Percentiles rank a stretch among this genome's conserved stretches.
These are phyloP conservation scores for Paramecium primaurelia DNA, from an alignment of 73 alveolate species.

Conservation along the genomic window DNA sequence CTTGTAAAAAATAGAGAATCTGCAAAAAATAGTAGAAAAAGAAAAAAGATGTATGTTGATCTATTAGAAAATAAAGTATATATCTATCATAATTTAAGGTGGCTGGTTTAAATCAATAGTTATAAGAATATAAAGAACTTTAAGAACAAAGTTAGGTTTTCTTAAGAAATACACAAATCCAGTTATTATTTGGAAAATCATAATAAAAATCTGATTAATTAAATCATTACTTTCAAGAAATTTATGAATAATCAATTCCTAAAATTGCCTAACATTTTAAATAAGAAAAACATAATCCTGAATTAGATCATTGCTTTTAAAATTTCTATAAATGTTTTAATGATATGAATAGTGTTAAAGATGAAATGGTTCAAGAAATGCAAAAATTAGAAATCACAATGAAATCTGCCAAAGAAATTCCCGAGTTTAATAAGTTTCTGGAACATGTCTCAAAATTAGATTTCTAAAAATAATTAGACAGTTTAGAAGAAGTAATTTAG, in stretches of 20 bases:
- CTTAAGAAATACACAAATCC: not conserved
- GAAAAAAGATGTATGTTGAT: conserved; percentile 74
- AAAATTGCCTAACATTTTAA: not conserved
- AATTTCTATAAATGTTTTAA: not conserved
- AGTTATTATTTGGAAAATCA: not conserved
- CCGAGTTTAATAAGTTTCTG: not conserved
- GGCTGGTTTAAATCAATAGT: conserved; percentile 20
- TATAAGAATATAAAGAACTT: conserved; percentile 13
- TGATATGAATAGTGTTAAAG: not conserved
- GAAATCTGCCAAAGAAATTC: not conserved
- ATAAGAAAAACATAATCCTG: not conserved
- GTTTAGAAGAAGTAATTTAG: not conserved
- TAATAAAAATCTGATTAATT: not conserved
- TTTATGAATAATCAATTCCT: not conserved
- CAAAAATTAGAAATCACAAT: not conserved
- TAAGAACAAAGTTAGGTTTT: not conserved
- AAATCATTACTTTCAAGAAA: not conserved
- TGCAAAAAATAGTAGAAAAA: conserved; percentile 76
- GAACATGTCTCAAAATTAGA: not conserved
- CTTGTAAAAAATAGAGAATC: conserved; percentile 77
- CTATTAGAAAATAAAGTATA: conserved; percentile 64
- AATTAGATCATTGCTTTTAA: not conserved
- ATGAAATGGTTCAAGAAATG: not conserved
- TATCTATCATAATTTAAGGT: not conserved
- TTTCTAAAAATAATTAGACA: not conserved